Evolutionary conservation across 1,139 yeast genomes (phyloP).

Genomic region (Geotrichum klebahnii): DNA sequence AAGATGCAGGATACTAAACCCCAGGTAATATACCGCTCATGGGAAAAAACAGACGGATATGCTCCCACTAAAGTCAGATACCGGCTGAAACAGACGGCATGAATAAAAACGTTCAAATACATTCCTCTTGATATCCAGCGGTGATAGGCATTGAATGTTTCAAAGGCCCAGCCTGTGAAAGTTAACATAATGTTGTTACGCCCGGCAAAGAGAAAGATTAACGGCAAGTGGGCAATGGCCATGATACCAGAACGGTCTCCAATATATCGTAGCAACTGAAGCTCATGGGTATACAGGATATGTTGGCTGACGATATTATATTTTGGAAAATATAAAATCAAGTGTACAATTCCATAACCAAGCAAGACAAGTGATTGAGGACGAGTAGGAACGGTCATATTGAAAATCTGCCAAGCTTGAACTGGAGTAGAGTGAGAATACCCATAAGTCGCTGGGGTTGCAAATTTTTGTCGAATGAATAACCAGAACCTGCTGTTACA

Average conservation of each 20-base stretch:
- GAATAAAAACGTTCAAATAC: constrained; percentile 43
- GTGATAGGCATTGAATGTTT: constrained; percentile 57
- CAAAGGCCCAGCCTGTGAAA: constrained; percentile 58
- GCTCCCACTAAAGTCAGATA: not conserved
- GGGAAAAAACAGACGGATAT: not conserved
- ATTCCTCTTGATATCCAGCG: constrained; percentile 56
- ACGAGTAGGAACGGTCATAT: constrained; percentile 28
- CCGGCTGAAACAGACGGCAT: constrained; percentile 27
- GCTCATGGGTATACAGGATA: constrained; percentile 1
- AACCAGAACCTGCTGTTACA: constrained; percentile 10
- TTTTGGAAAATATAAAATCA: constrained; percentile 22
- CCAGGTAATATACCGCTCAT: constrained; percentile 9
- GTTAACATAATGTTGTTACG: constrained; percentile 56
- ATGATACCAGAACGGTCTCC: constrained; percentile 59
- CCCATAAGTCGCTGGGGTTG: constrained; percentile 19
- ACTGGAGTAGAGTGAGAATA: constrained; percentile 17
- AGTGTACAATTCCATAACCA: constrained; percentile 24
- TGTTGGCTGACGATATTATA: constrained; percentile 13
- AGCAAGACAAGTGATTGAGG: constrained; percentile 26
- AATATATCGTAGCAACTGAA: constrained; percentile 32
- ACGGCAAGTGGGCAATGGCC: constrained; percentile 51
- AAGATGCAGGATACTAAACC: constrained; percentile 52
- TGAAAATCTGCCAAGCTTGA: constrained; percentile 27
- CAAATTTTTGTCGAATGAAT: constrained; percentile 3
- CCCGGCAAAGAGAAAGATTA: constrained; percentile 58